Conservation (phyloP, 331 rosid species). For the Malus hybrid region DNA sequence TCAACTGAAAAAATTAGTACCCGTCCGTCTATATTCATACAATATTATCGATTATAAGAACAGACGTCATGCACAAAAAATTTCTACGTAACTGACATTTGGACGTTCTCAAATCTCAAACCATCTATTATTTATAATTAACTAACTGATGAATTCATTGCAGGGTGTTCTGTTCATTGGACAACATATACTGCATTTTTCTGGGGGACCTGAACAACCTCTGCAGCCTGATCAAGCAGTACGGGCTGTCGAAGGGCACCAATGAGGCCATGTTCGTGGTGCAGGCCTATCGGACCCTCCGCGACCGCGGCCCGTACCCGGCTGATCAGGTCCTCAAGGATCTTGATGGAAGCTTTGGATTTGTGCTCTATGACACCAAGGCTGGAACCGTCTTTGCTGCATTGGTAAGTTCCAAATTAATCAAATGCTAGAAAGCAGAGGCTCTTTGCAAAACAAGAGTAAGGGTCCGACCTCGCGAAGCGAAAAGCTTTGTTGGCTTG, state of each 20-base stretch:
- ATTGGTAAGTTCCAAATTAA: slow-evolving; percentile 27
- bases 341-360: slow-evolving; percentile 82
- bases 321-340: slow-evolving; percentile 95
- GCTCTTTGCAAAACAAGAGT: too few species aligned
- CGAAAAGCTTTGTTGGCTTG: too few species aligned
- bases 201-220: slow-evolving; percentile 62
- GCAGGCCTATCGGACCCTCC: slow-evolving; percentile 78
- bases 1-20: too few species aligned
- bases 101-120: neutral
- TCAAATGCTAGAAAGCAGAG: neutral
- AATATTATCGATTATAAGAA: too few species aligned
- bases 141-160: neutral
- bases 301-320: slow-evolving; percentile 87
- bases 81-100: too few species aligned
- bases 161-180: slow-evolving; percentile 78
- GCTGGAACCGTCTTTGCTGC: slow-evolving; percentile 71
- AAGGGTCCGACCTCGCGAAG: too few species aligned
- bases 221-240: slow-evolving; percentile 59
- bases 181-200: slow-evolving; percentile 73
- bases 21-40: too few species aligned
- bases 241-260: slow-evolving; percentile 63
- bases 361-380: slow-evolving; percentile 61
- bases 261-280: slow-evolving; percentile 76
- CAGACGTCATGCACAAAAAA: too few species aligned
- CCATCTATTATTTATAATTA: neutral